These are phyloP conservation scores for Coemansia reversa DNA, from an alignment of 192 early-diverging fungal genomes.

Conservation along the genomic window DNA sequence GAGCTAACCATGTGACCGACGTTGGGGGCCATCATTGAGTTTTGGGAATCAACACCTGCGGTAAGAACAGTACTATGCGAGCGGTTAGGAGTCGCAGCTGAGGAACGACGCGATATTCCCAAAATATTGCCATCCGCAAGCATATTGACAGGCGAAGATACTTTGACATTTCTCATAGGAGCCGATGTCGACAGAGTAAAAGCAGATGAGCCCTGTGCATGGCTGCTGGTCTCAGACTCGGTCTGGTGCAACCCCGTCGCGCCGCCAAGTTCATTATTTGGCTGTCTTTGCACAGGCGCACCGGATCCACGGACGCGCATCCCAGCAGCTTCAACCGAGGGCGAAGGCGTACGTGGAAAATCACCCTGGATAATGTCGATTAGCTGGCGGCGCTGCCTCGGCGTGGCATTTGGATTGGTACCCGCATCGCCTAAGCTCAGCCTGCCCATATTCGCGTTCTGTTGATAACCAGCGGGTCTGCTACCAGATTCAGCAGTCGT, in stretches of 20 bases:
- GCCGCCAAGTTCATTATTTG: conserved; percentile 5
- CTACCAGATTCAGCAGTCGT: conserved; percentile 21
- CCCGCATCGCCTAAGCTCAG: conserved; percentile 15
- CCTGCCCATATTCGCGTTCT: conserved; percentile 25
- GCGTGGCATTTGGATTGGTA: conserved; percentile 12
- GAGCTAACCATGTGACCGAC: conserved; percentile 51
- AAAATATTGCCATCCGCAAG: conserved; percentile 35
- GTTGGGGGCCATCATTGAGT: conserved; percentile 22
- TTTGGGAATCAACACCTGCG: conserved; percentile 5
- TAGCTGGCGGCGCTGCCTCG: conserved; percentile 43
- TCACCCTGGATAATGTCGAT: conserved; percentile 52
- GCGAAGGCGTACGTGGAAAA: conserved; percentile 53
- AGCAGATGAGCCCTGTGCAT: conserved; percentile 27
- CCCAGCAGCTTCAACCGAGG: conserved; percentile 28
- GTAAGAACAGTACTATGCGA: conserved; percentile 31
- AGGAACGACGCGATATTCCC: conserved; percentile 30
- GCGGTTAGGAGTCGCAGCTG: conserved; percentile 34
- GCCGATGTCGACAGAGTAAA: conserved; percentile 42
- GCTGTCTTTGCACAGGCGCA: conserved; percentile 13
- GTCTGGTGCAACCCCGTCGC: background rate
- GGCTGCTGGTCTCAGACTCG: conserved; percentile 6
- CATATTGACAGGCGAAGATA: conserved; percentile 22
- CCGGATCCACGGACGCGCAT: conserved; percentile 23
- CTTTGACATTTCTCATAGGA: conserved; percentile 17
- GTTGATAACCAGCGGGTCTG: conserved; percentile 30